A percentile compares a stretch with the other conserved stretches of the same genome.
phyloP scores from a whole-genome alignment of 2,329 filamentous ascomycete species.

The Paecilomyces sp. region DNA sequence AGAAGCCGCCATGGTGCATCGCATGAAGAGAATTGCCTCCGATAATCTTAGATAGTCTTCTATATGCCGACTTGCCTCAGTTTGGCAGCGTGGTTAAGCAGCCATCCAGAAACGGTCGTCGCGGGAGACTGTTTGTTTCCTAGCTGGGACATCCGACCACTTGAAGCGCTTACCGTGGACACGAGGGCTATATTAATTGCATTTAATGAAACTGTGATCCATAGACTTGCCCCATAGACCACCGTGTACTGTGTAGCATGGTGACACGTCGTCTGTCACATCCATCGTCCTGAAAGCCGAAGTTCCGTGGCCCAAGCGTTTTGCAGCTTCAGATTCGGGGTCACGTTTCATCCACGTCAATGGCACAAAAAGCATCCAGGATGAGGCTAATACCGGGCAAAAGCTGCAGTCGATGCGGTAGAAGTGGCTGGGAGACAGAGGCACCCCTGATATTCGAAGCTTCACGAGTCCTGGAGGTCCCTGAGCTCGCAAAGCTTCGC shows the following conservation, averaged over 20 bases:
- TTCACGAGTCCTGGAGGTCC: not conserved
- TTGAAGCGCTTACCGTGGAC: not conserved
- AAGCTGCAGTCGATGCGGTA: not conserved
- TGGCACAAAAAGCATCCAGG: not conserved
- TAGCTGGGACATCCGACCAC: not conserved
- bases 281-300: not conserved
- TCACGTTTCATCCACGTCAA: not conserved
- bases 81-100: not conserved
- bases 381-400: not conserved
- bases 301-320: not conserved
- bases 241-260: not conserved
- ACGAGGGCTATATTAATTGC: not conserved
- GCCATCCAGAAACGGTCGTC: not conserved
- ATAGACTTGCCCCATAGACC: not conserved
- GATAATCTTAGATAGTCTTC: not conserved
- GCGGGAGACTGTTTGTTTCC: not conserved
- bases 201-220: not conserved
- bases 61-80: not conserved
- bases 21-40: not conserved
- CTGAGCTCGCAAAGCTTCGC: not conserved
- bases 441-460: not conserved
- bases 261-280: not conserved
- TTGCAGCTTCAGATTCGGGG: not conserved
- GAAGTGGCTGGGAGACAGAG: not conserved
- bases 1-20: not conserved